phyloP scores from a whole-genome alignment of 345 rosid genomes.

The Isatis tinctoria region DNA sequence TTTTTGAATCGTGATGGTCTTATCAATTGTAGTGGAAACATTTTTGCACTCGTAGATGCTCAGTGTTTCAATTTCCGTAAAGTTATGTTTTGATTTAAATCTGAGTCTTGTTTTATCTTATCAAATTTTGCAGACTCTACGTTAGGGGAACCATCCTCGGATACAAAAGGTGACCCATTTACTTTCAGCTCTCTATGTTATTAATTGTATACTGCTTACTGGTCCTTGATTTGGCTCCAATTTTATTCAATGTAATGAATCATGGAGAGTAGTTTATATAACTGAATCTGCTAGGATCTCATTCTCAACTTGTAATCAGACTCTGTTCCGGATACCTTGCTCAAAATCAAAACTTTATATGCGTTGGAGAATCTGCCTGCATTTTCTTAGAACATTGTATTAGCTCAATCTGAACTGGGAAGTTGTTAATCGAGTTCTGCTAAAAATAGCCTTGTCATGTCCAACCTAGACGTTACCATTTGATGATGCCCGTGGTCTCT shows the following conservation, averaged over 20 bases:
- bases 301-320: neutral
- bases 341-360: neutral
- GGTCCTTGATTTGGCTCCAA: neutral
- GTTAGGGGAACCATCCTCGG: conserved; percentile 40
- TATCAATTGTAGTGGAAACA: neutral
- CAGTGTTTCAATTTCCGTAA: neutral
- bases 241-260: neutral
- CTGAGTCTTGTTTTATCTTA: neutral
- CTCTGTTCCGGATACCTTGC: neutral
- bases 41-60: neutral
- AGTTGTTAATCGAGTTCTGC: neutral
- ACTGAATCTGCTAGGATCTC: neutral
- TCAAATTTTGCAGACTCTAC: conserved; percentile 33
- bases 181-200: neutral
- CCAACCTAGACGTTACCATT: neutral
- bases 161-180: conserved; percentile 32
- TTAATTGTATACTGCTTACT: neutral
- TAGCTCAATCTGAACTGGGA: too few relatives aligned
- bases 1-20: neutral
- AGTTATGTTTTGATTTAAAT: neutral
- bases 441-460: neutral
- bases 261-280: neutral
- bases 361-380: neutral
- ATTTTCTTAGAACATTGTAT: neutral
- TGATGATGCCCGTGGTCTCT: too few relatives aligned